These are phyloP conservation scores for Chrysanthemum seticuspe DNA, from an alignment of 129 eudicot genomes.

Conservation along the genomic window DNA sequence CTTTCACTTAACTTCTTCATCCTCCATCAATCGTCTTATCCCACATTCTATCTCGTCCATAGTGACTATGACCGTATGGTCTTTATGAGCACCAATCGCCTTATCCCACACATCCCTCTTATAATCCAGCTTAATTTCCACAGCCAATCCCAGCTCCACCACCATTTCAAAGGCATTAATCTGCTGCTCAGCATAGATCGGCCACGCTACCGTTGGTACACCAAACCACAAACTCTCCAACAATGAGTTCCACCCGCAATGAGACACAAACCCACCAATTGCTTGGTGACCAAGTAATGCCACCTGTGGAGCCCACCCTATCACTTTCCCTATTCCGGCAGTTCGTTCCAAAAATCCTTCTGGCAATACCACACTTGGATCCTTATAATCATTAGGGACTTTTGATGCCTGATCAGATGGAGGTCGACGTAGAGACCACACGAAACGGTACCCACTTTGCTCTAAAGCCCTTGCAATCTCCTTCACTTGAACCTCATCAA, in stretches of 20 bases:
- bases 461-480: slow-evolving; percentile 47
- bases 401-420: neutral
- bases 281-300: slow-evolving; percentile 44
- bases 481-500: slow-evolving; percentile 36
- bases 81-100: neutral
- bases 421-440: neutral
- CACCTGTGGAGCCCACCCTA: slow-evolving; percentile 72
- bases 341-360: slow-evolving; percentile 53
- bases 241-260: slow-evolving; percentile 67
- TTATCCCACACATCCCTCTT: slow-evolving; percentile 10
- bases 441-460: slow-evolving; percentile 25
- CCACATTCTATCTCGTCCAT: slow-evolving; percentile 29
- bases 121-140: slow-evolving; percentile 43
- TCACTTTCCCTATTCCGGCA: slow-evolving; percentile 39
- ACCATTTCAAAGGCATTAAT: slow-evolving; percentile 36
- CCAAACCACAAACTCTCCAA: slow-evolving; percentile 60
- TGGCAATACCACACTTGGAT: slow-evolving; percentile 34
- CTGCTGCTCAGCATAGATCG: slow-evolving; percentile 47
- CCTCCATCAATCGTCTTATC: slow-evolving; percentile 37
- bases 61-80: slow-evolving; percentile 12
- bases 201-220: slow-evolving; percentile 46
- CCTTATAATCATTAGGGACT: slow-evolving; percentile 27
- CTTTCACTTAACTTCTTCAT: slow-evolving; percentile 25
- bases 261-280: slow-evolving; percentile 55
- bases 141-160: slow-evolving; percentile 49